Conservation (phyloP, 805 yeast genomes). For the Candida vaughaniae region DNA sequence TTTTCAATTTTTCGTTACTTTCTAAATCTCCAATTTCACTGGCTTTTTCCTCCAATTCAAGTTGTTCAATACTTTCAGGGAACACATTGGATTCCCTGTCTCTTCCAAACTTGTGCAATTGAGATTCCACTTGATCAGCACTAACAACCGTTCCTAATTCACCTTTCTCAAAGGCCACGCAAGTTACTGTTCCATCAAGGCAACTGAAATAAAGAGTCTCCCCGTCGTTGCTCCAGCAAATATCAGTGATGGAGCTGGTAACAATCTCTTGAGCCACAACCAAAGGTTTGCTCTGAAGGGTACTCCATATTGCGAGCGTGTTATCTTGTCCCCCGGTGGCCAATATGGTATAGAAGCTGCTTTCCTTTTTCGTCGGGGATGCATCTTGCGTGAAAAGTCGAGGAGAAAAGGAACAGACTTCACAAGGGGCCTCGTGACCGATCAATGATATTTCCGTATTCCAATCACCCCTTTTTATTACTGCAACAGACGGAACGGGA, state of each 20-base stretch:
- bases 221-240: conserved; percentile 88
- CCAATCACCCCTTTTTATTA: conserved; percentile 79
- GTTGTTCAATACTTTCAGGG: conserved; percentile 84
- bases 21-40: neutral
- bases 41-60: conserved; percentile 61
- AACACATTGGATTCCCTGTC: conserved; percentile 80
- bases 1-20: neutral
- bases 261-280: conserved; percentile 76
- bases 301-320: conserved; percentile 85
- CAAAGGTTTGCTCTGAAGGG: conserved; percentile 71
- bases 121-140: conserved; percentile 60
- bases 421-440: conserved; percentile 86
- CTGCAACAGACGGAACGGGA: conserved; percentile 71
- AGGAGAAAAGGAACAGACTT: conserved; percentile 75
- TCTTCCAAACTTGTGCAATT: conserved; percentile 81
- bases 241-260: conserved; percentile 78
- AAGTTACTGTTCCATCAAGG: conserved; percentile 78
- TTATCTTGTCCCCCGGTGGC: conserved; percentile 97
- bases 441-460: conserved; percentile 69
- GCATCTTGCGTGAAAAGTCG: conserved; percentile 43
- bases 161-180: conserved; percentile 57
- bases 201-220: conserved; percentile 70
- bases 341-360: conserved; percentile 61
- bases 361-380: conserved; percentile 18
- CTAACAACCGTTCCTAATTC: conserved; percentile 69